Percentiles rank a stretch among this genome's conserved stretches.
phyloP scores from a whole-genome alignment of 192 early-diverging fungal genomes.

The Coemansia sp. region DNA sequence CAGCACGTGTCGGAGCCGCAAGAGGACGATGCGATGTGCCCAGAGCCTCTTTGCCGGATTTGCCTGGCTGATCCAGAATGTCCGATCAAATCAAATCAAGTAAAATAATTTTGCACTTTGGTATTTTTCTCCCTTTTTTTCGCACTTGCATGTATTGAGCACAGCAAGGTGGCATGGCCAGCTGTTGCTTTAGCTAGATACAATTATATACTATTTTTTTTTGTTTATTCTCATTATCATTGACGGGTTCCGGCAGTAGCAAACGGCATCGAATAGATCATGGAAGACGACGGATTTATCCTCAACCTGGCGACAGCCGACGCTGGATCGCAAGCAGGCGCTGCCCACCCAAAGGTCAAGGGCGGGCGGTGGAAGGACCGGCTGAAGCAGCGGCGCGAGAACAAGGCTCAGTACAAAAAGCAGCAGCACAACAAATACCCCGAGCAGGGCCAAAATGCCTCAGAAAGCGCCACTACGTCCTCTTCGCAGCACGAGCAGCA shows the following conservation, averaged over 20 bases:
- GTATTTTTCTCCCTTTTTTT: too few relatives aligned
- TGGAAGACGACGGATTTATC: constrained; percentile 66
- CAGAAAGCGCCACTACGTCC: background rate
- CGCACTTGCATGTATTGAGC: too few relatives aligned
- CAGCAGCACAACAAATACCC: constrained; percentile 22
- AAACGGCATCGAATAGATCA: too few relatives aligned
- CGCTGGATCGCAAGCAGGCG: constrained; percentile 14
- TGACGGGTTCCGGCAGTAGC: too few relatives aligned
- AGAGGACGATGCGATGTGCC: too few relatives aligned
- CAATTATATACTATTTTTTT: background rate
- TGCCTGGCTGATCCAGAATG: too few relatives aligned
- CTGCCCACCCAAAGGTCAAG: constrained; percentile 23
- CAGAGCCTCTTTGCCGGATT: too few relatives aligned
- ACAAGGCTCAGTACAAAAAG: constrained; percentile 28
- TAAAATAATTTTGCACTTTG: too few relatives aligned
- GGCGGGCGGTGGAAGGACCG: constrained; percentile 54
- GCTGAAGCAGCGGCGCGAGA: constrained; percentile 29
- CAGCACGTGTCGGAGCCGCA: background rate
- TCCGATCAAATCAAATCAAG: too few relatives aligned
- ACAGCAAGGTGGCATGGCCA: background rate
- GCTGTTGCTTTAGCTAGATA: background rate
- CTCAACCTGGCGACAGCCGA: constrained; percentile 60
- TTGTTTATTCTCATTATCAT: too few relatives aligned
- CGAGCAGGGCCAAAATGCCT: constrained; percentile 12
- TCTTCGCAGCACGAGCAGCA: constrained; percentile 21